Percentiles rank a stretch among this genome's conserved stretches.
Evolutionary conservation across 176 grass and related monocot genomes (phyloP).

Genomic region (Pontederia paniculata): DNA sequence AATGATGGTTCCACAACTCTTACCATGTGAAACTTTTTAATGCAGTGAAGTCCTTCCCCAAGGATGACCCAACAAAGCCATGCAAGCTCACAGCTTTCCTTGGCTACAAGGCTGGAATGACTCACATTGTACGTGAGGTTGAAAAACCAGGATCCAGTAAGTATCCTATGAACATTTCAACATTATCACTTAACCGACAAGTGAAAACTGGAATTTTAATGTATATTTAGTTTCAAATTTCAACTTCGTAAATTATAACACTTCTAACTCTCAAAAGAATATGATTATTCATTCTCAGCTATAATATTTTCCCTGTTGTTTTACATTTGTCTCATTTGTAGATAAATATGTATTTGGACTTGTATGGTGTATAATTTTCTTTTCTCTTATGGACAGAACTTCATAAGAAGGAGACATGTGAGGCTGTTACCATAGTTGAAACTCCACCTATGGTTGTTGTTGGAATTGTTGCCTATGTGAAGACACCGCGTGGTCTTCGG

Average conservation of each 20-base stretch:
- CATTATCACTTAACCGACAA: background rate
- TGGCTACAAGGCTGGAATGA: constrained; percentile 94
- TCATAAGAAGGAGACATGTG: constrained; percentile 90
- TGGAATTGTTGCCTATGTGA: constrained; percentile 72
- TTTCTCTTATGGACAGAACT: constrained; percentile 34
- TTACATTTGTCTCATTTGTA: too few relatives aligned
- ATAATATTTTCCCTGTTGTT: too few relatives aligned
- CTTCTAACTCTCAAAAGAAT: too few relatives aligned
- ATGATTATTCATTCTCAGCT: too few relatives aligned
- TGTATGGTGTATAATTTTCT: too few relatives aligned
- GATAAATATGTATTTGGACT: too few relatives aligned
- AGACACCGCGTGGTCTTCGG: constrained; percentile 74
- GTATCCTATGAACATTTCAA: background rate
- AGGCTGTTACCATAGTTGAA: constrained; percentile 76
- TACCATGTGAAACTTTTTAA: background rate
- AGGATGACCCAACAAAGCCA: constrained; percentile 39
- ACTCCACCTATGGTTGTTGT: constrained; percentile 65
- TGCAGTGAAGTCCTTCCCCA: constrained; percentile 87
- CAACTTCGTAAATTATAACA: too few relatives aligned
- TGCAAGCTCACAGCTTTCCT: constrained; percentile 79
- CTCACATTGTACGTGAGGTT: constrained; percentile 91
- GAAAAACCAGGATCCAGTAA: constrained; percentile 71
- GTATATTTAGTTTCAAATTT: background rate
- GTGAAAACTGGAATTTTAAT: background rate
- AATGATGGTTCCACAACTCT: too few relatives aligned